Base-by-base conservation (phyloP, 2,329 filamentous ascomycete genomes). In the Xylaria arbuscula region DNA sequence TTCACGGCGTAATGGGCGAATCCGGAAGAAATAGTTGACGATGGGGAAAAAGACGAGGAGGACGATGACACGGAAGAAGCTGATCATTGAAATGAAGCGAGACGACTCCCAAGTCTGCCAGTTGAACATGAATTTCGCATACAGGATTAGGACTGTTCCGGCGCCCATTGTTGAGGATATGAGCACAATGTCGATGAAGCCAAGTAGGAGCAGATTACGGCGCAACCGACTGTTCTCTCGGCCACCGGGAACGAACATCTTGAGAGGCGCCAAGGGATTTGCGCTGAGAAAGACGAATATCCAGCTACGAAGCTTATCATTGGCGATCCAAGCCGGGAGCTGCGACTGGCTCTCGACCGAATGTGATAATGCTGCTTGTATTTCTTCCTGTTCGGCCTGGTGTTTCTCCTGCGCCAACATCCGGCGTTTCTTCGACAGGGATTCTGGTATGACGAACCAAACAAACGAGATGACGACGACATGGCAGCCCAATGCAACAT, bases 51-150 rank as follows among this genome's bases (percentile, higher is more conserved):
- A 75, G 38, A 90, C 83, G 61, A 98, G 84, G 0, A 99, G 87
- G 17, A 90, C 87, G 11, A 92, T 75, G 9, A 98, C 94, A 34
- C 96, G 91, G 50, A 89, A 87, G 71, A 88, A 85, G 75, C 93
- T 97, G 59, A 93, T 85, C n/a, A 92, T 83, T 0, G 93, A 95
- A 62, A 97, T 87, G 78, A 94, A 98, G 17, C 89, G 85, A 53
- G 92, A 93, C 13, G 91, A 92, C 78, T 97, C 91, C 65, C 93
- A 86, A 47, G 90, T 94, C 56, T 88, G 87, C 96, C 96, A 98
- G 62, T 87, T 84, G 77, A 97, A 98, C 73, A 89, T 87, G 75
- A 88, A 91, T 72, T 93, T 90, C 28, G 89, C 89, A 80, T 98
- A 99, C 63, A 97, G 87, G 64, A 98, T 86, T 22, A 96, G 85